Evolutionary conservation across 2,329 filamentous ascomycete species (phyloP).

Genomic region (Spiromastix sp.): DNA sequence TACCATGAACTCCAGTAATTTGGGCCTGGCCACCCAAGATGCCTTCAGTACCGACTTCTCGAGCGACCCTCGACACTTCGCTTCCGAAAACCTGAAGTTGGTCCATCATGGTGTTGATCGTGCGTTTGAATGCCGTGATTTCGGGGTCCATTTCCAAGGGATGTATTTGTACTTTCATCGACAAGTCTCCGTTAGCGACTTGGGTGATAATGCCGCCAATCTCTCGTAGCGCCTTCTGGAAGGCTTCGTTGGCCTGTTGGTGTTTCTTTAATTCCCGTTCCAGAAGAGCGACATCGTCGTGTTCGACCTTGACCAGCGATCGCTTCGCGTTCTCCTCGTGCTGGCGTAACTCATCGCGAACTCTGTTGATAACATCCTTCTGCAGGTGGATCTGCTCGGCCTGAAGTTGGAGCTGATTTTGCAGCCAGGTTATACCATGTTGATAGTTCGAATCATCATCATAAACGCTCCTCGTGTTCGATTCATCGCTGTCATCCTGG

Average conservation of each 20-base stretch:
- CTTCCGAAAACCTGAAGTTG: conserved; percentile 93
- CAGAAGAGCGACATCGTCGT: conserved; percentile 75
- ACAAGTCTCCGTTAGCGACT: conserved; percentile 87
- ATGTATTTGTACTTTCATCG: conserved; percentile 94
- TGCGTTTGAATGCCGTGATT: conserved; percentile 94
- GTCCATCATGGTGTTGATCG: conserved; percentile 99
- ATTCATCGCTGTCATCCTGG: conserved; percentile 42
- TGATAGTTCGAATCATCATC: conserved; percentile 53
- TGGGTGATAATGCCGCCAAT: conserved; percentile 97
- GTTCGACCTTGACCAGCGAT: conserved; percentile 71
- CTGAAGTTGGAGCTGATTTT: conserved; percentile 87
- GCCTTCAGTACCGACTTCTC: conserved; percentile 93
- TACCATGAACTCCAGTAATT: conserved; percentile 88
- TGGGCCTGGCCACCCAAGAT: conserved; percentile 87
- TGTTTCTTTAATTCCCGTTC: conserved; percentile 94
- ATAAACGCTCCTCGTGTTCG: conserved; percentile 35
- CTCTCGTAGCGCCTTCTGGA: conserved; percentile 92
- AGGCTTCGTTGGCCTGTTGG: conserved; percentile 95
- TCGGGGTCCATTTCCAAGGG: conserved; percentile 95
- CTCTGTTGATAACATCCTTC: conserved; percentile 71
- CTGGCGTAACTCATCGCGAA: conserved; percentile 74
- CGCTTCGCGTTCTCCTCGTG: conserved; percentile 78
- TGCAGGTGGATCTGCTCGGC: conserved; percentile 84
- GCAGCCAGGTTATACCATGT: conserved; percentile 73
- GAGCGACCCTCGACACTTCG: conserved; percentile 87